Evolutionary conservation across 306 rosid genomes (phyloP), one percentile per base, ranked within the genome.

Genomic region (Dalbergia cochinchinensis): DNA sequence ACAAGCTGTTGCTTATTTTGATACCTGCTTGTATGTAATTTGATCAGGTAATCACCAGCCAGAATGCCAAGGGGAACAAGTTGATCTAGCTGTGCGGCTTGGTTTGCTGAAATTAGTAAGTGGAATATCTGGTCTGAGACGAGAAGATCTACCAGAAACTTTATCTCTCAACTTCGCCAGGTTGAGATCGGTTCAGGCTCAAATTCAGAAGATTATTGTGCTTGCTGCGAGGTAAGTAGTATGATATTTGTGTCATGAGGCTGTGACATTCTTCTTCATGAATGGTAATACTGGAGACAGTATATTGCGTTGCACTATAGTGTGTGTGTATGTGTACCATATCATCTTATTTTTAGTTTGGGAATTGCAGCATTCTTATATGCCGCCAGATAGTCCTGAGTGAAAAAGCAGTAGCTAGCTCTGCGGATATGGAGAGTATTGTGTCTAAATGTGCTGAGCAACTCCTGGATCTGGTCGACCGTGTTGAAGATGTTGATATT

Each of bases 101-200:
- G 98, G 98, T 72, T 83, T 95, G 82, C 74, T 95, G 80, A 91
- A 93, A 85, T 74, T 89, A 73, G 97, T 87, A 3, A 87, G 81
- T 59, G 84, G 89, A 39, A 85, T 90, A 54, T 82, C 91, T 78
- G 98, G 98, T 74, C 79, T 95, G 83, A 84, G 85, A 3, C 90
- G 78, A 78, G 92, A 86, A 55, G 85, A 74, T 78, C 69, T 95
- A 16, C 98, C 97, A 0, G 99, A 95, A 86, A 93, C 97, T 58
- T 75, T 91, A 39, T 84, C 65, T 73, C 92, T 91, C 8, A 95
- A 93, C 84, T 89, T 88, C 72, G 57, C 80, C 11, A 88, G 98
- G 87, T 85, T 95, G 81, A 95, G 98, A 88, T 87, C 87, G 64
- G 87, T 91, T 79, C 99, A 95, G 86, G 90, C 97, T 83, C 92